phyloP scores from a whole-genome alignment of 306 rosid species.

The Acmispon strigosus region DNA sequence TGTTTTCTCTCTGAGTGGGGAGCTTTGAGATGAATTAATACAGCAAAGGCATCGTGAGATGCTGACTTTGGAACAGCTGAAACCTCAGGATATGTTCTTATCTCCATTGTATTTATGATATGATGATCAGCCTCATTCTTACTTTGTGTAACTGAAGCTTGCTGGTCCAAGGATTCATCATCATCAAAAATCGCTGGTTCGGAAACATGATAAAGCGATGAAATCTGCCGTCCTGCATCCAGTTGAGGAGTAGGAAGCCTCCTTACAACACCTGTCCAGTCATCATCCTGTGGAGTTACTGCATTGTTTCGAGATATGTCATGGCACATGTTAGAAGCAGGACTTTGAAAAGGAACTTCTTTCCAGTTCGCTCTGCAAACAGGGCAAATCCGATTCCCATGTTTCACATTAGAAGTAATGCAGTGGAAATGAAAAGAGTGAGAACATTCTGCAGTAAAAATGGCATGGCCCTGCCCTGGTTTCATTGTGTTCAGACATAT shows the following conservation, averaged over 20 bases:
- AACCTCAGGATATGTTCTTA: slow-evolving; percentile 74
- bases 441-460: slow-evolving; percentile 95
- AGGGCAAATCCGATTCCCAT: slow-evolving; percentile 94
- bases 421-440: slow-evolving; percentile 96
- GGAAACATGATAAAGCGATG: slow-evolving; percentile 42
- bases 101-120: slow-evolving; percentile 39
- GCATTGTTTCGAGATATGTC: slow-evolving; percentile 42
- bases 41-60: slow-evolving; percentile 56
- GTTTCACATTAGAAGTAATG: slow-evolving; percentile 87
- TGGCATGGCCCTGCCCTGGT: slow-evolving; percentile 91
- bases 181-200: slow-evolving; percentile 76
- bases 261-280: slow-evolving; percentile 45
- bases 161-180: slow-evolving; percentile 68
- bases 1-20: slow-evolving; percentile 43
- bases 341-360: slow-evolving; percentile 82
- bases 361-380: slow-evolving; percentile 95
- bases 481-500: slow-evolving; percentile 78
- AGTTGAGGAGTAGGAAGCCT: slow-evolving; percentile 51
- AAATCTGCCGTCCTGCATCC: slow-evolving; percentile 38
- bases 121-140: slow-evolving; percentile 29
- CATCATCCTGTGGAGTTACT: slow-evolving; percentile 42
- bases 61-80: slow-evolving; percentile 63
- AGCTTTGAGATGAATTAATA: slow-evolving; percentile 81
- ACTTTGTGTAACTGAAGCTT: slow-evolving; percentile 30
- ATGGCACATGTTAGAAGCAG: slow-evolving; percentile 35